Percentiles rank a stretch among this genome's conserved stretches.
These are phyloP conservation scores for Leccinum cinnamomeum DNA, from an alignment of 1,284 basidiomycete genomes.

Conservation along the genomic window DNA sequence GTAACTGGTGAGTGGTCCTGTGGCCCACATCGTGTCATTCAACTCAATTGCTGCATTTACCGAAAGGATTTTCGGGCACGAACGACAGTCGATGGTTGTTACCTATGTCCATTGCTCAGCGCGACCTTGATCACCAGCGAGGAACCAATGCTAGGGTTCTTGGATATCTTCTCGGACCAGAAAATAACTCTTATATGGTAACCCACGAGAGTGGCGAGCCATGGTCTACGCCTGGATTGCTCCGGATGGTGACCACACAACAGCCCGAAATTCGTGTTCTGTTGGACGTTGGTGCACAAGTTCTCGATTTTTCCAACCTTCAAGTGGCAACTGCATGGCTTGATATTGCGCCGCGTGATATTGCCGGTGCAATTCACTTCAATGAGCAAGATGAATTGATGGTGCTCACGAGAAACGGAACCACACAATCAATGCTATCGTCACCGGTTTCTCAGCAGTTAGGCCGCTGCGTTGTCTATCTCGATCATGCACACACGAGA, in stretches of 20 bases:
- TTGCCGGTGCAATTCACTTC: not conserved
- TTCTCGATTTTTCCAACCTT: not conserved
- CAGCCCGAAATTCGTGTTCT: not conserved
- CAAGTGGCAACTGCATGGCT: not conserved
- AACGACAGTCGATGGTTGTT: constrained; percentile 53
- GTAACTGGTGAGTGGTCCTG: constrained; percentile 19
- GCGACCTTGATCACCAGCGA: constrained; percentile 42
- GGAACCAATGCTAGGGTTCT: constrained; percentile 54
- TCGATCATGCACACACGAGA: not conserved
- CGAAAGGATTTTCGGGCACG: constrained; percentile 53
- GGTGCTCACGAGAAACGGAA: not conserved
- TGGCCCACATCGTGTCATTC: not conserved
- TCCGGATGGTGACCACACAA: not conserved
- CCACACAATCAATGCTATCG: not conserved
- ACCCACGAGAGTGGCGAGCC: constrained; percentile 4
- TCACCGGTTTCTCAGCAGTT: not conserved
- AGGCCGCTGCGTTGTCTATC: not conserved
- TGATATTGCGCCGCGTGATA: not conserved
- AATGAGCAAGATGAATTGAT: not conserved
- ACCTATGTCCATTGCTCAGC: constrained; percentile 46
- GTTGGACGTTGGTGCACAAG: not conserved
- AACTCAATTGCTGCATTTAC: not conserved
- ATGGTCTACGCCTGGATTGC: not conserved
- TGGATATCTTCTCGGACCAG: constrained; percentile 42
- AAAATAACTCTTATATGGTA: constrained; percentile 41